Base-by-base conservation (phyloP, 2,329 filamentous ascomycete species). In the Diaporthe sp. region DNA sequence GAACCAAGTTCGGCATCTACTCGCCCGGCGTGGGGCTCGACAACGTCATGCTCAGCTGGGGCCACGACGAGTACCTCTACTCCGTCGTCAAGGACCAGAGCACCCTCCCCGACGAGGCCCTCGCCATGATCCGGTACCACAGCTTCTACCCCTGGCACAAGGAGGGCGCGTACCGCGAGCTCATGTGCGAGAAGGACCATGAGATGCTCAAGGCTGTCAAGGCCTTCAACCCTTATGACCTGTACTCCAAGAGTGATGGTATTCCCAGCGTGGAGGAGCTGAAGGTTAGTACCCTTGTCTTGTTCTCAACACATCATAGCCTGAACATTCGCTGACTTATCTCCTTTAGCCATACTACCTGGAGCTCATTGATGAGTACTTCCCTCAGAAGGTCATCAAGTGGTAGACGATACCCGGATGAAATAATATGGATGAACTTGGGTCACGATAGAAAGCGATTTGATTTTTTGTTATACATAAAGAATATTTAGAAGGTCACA, bases 71-170 rank as follows among this genome's bases (percentile, higher is more conserved):
- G 85, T 96, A 95, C 84, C 87, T 96, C 61, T 98, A 97, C 87
- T 92, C 95, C 80, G 92, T 97, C 75, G 91, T 94, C 84, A 95
- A 95, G 86, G 92, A 94, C 76, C 95, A 97, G 87, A 93, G 90
- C 65, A 93, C 87, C 0, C 88, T 98, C 56, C 95, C 95, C 0
- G 88, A 89, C 61, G 95, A 97, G 88, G 94, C 93, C 0, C 88
- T 98, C 15, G 95, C 95, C 75, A 97, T 98, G 94, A 97, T 98
- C 82, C 88, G 95, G 72, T 97, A 97, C 85, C 95, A 98, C 85
- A 94, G 92, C 8, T 97, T 97, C 85, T 98, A 98, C 84, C 93
- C 95, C 22, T 98, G 95, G 95, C 95, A 97, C 85, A 91, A 88
- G 75, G 92, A 93, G 82, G 93, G 92, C 71, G 95, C 94, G 9